Percentiles rank a stretch among this genome's conserved stretches.
phyloP scores from a whole-genome alignment of 1,284 basidiomycete species.

The Marasmius oreades region DNA sequence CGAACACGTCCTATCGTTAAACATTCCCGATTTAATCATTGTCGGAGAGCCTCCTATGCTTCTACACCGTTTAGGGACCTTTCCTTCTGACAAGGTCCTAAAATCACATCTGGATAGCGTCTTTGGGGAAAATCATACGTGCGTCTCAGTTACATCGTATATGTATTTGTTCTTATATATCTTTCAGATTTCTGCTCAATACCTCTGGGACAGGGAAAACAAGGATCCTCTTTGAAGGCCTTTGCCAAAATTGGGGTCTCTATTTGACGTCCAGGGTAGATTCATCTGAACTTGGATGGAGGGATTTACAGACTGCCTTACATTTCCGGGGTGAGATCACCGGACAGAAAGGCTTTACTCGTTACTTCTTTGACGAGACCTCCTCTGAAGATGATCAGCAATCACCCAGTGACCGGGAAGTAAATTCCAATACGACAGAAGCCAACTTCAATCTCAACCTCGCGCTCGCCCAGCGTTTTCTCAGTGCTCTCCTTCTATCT shows the following conservation, averaged over 20 bases:
- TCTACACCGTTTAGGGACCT: conserved; percentile 17
- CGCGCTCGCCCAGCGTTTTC: too few relatives aligned
- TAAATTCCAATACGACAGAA: too few relatives aligned
- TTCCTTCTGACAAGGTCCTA: neutral
- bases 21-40: too few relatives aligned
- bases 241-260: neutral
- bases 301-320: neutral
- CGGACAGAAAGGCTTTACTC: too few relatives aligned
- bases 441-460: too few relatives aligned
- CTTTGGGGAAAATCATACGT: neutral
- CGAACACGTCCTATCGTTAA: too few relatives aligned
- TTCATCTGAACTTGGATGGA: neutral
- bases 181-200: neutral
- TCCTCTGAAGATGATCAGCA: too few relatives aligned
- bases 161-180: neutral
- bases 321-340: neutral
- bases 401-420: too few relatives aligned
- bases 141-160: neutral
- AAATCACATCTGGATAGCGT: neutral
- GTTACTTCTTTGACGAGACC: too few relatives aligned
- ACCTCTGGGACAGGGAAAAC: neutral
- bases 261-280: neutral
- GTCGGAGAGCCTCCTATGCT: conserved; percentile 11
- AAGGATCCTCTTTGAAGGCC: neutral
- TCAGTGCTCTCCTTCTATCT: too few relatives aligned